A percentile compares a stretch with the other conserved stretches of the same genome.
Evolutionary conservation across 2,329 filamentous ascomycete species (phyloP).

Genomic region (Microcera coccophila): DNA sequence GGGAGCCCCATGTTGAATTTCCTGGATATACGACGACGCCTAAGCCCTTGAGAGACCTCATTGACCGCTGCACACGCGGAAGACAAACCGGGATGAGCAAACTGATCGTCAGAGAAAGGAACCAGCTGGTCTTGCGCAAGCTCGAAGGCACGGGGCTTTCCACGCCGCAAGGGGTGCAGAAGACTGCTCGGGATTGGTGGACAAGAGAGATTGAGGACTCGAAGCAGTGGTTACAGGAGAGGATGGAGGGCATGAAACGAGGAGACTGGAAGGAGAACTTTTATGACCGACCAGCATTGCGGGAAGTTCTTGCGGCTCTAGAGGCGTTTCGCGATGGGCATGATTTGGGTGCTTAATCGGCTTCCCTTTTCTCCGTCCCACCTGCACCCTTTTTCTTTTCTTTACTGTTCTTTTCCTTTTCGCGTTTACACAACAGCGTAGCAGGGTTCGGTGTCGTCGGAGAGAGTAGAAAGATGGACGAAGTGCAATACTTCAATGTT

Average conservation of each 20-base stretch:
- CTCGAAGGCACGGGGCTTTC: conserved; percentile 31
- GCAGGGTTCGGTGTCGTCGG: too few species aligned
- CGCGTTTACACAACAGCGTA: too few species aligned
- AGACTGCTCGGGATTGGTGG: conserved; percentile 48
- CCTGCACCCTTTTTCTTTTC: too few species aligned
- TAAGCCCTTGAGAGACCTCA: conserved; percentile 41
- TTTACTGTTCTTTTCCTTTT: too few species aligned
- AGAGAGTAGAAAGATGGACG: too few species aligned
- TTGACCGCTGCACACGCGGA: conserved; percentile 51
- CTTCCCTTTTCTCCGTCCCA: too few species aligned
- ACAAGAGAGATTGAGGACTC: conserved; percentile 43
- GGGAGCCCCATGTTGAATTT: conserved; percentile 55
- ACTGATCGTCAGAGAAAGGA: conserved; percentile 42
- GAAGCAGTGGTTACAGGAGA: conserved; percentile 43
- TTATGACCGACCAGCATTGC: conserved; percentile 45
- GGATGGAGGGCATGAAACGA: conserved; percentile 35
- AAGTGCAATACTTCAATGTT: too few species aligned
- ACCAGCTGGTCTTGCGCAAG: conserved; percentile 43
- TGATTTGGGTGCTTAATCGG: conserved; percentile 4
- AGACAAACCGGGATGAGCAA: conserved; percentile 43
- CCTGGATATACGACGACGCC: conserved; percentile 50
- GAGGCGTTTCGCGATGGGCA: conserved; percentile 24
- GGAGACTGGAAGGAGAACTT: conserved; percentile 50
- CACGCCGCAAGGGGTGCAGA: conserved; percentile 33
- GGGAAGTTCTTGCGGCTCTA: conserved; percentile 38